Evolutionary conservation across 345 rosid genomes (phyloP).

Genomic region (Gossypium turneri): DNA sequence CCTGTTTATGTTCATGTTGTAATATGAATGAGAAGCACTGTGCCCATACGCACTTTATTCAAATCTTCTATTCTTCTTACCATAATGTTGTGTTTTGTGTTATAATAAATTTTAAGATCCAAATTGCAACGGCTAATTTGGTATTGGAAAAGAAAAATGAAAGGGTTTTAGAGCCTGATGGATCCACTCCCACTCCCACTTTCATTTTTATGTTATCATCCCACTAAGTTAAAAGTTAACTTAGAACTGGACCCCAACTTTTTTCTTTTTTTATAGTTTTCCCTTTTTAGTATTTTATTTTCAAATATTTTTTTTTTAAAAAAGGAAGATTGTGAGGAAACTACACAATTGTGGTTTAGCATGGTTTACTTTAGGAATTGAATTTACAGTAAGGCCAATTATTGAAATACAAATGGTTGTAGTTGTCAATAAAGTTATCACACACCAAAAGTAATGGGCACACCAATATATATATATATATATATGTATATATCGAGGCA

Average conservation of each 20-base stretch:
- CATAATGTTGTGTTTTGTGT: not conserved
- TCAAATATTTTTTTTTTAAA: not conserved
- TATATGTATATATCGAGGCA: not conserved
- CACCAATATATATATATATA: too few species aligned
- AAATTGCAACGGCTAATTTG: not conserved
- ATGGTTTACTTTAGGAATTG: slow-evolving; percentile 22
- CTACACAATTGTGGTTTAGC: not conserved
- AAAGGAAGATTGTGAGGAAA: not conserved
- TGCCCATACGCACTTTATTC: not conserved
- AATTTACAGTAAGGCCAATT: slow-evolving; percentile 14
- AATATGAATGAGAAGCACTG: not conserved
- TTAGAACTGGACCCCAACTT: slow-evolving; percentile 30
- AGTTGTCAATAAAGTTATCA: not conserved
- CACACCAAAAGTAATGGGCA: not conserved
- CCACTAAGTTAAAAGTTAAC: slow-evolving; percentile 38
- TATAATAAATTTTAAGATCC: not conserved
- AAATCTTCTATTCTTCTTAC: too few species aligned
- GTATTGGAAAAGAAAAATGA: not conserved
- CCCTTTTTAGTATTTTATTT: not conserved
- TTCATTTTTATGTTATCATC: slow-evolving; percentile 25
- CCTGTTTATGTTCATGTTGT: not conserved
- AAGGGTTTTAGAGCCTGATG: not conserved
- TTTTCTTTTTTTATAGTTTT: slow-evolving; percentile 16
- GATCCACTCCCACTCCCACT: not conserved
- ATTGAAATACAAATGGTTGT: not conserved